Base-by-base conservation (phyloP, 805 yeast species). In the Candida insectorum region DNA sequence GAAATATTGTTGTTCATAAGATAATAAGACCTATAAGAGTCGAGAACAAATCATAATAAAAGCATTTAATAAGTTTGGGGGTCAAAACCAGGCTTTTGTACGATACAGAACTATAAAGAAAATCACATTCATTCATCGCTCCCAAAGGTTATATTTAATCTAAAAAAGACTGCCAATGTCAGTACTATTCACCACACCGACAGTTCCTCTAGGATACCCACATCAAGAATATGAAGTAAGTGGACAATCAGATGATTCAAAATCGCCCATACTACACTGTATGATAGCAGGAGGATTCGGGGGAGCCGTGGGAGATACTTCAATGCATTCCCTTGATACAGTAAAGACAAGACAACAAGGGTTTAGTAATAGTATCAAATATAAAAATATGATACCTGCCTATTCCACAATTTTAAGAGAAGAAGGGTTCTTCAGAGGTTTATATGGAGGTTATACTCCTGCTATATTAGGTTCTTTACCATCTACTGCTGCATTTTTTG, bases 281-380 rank as follows among this genome's bases (percentile, higher is more conserved):
- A 69, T 87, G 69, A 35, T 88, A 24, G 96, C 97, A 0, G 98
- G 98, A 26, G 97, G 95, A 0, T 60, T 91, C 30, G 98, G 98
- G 6, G 98, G 97, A 1, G 80, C 85, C 34, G 75, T 89, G 24
- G 97, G 97, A 10, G 98, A 91, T 51, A 73, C 93, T 1, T 63
- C 77, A 19, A 93, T 93, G 97, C 97, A 93, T 59, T 89, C 97
- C 0, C 62, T 93, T 22, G 99, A 93, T 54, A 93, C 98, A 0
- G 96, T 93, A 20, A 93, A 93, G 56, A 93, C 98, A 2, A 71
- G 98, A 42, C 98, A 93, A 56, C 99, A 93, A 54, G 97, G 96
- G n/a, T 85, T 95, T 4, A 80, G 85, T 15, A 65, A 70, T 43
- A 71, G 71, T 14, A 43, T 65, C 5, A 83, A 85, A 56, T 91